Evolutionary conservation across 306 rosid genomes (phyloP).

Genomic region (Senna tora): DNA sequence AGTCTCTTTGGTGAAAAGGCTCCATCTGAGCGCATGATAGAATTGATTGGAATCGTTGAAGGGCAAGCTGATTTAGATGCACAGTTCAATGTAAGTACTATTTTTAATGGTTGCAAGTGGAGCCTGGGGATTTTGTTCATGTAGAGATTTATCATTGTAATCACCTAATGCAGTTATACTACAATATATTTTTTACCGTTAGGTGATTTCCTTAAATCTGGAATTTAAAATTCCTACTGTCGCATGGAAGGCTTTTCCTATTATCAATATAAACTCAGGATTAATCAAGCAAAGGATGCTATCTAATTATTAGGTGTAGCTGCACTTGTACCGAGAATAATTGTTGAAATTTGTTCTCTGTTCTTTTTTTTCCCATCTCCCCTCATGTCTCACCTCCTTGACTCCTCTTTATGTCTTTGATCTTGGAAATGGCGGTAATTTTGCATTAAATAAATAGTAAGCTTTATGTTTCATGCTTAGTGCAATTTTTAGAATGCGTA

Average conservation of each 20-base stretch:
- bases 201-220: too few relatives aligned
- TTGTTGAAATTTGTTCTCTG: too few relatives aligned
- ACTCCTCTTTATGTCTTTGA: neutral
- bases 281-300: neutral
- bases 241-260: neutral
- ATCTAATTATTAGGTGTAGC: too few relatives aligned
- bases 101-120: too few relatives aligned
- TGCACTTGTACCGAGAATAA: too few relatives aligned
- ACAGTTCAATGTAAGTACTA: conserved; percentile 62
- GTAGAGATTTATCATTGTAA: neutral
- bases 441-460: neutral
- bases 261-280: neutral
- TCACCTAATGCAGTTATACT: too few relatives aligned
- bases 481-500: neutral
- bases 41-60: conserved; percentile 89
- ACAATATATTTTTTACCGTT: too few relatives aligned
- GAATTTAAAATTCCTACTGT: neutral
- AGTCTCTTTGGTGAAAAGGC: conserved; percentile 89
- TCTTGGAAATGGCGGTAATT: neutral
- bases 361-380: neutral
- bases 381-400: neutral
- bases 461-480: neutral
- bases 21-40: conserved; percentile 79
- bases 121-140: conserved; percentile 5
- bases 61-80: conserved; percentile 94